A percentile compares a stretch with the other conserved stretches of the same genome.
These are phyloP conservation scores for Exophiala oligosperma DNA, from an alignment of 2,329 filamentous ascomycete species.

Conservation along the genomic window DNA sequence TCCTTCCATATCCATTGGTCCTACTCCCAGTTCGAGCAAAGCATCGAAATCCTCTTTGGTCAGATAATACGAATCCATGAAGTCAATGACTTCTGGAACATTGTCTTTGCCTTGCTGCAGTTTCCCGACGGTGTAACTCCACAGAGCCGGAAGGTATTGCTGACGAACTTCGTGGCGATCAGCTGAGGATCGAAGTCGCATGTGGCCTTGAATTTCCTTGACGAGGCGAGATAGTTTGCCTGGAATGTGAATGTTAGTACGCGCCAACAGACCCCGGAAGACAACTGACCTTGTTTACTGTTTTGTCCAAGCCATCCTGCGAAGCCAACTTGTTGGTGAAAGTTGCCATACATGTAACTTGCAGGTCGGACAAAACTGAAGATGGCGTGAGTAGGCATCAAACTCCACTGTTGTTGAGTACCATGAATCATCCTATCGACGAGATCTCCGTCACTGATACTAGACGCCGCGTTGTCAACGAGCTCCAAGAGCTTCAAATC, in stretches of 20 bases:
- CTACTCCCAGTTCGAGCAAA: slow-evolving; percentile 87
- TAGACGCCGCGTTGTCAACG: slow-evolving; percentile 83
- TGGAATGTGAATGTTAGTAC: slow-evolving; percentile 29
- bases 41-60: slow-evolving; percentile 94
- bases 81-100: slow-evolving; percentile 78
- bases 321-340: slow-evolving; percentile 71
- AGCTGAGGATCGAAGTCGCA: slow-evolving; percentile 86
- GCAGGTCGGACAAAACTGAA: slow-evolving; percentile 93
- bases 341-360: slow-evolving; percentile 79
- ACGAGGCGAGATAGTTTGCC: slow-evolving; percentile 72
- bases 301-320: slow-evolving; percentile 94
- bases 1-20: slow-evolving; percentile 72
- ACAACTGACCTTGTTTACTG: slow-evolving; percentile 71
- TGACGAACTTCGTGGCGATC: slow-evolving; percentile 93
- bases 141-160: slow-evolving; percentile 87
- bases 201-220: slow-evolving; percentile 95
- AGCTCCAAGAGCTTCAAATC: slow-evolving; percentile 83
- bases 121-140: slow-evolving; percentile 74
- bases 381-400: slow-evolving; percentile 95
- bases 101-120: slow-evolving; percentile 77
- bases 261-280: background rate
- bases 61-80: slow-evolving; percentile 97
- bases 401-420: slow-evolving; percentile 94
- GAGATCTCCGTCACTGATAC: slow-evolving; percentile 94
- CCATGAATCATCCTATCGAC: slow-evolving; percentile 98